Conservation (phyloP, 140 eudicot genomes). For the Cichorium intybus region DNA sequence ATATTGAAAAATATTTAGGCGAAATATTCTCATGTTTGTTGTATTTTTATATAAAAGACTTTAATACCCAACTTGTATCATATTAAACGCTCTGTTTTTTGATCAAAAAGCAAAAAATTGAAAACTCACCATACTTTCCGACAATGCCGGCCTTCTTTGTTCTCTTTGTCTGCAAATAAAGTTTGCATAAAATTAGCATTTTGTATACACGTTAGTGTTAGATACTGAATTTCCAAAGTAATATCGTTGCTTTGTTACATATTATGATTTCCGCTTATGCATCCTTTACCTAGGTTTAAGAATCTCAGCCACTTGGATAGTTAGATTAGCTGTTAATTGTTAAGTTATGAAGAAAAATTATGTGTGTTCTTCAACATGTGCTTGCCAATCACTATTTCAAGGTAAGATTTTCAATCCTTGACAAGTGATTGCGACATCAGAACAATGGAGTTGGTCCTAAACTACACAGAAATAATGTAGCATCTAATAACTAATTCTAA, state of each 20-base stretch:
- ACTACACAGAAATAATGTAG: too few species aligned
- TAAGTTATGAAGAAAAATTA: too few species aligned
- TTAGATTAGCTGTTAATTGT: too few species aligned
- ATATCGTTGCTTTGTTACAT: too few species aligned
- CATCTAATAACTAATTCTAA: too few species aligned
- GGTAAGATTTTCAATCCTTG: too few species aligned
- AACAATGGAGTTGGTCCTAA: too few species aligned
- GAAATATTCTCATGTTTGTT: not conserved
- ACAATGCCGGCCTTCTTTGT: slow-evolving; percentile 80
- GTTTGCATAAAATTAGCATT: not conserved
- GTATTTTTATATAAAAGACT: not conserved
- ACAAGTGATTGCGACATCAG: too few species aligned
- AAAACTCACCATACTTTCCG: slow-evolving; percentile 65
- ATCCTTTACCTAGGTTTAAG: not conserved
- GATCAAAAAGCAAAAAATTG: not conserved
- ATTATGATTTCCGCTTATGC: too few species aligned
- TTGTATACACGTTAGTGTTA: not conserved
- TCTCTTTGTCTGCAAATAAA: slow-evolving; percentile 56
- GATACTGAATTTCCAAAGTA: not conserved
- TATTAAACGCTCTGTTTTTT: not conserved
- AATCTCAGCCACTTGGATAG: too few species aligned
- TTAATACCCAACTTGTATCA: not conserved
- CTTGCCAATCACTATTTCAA: too few species aligned
- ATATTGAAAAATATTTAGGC: not conserved
- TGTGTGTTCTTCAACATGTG: too few species aligned